These are phyloP conservation scores for Sphaerobolus stellatus DNA, from an alignment of 1,284 basidiomycete species.

Conservation along the genomic window DNA sequence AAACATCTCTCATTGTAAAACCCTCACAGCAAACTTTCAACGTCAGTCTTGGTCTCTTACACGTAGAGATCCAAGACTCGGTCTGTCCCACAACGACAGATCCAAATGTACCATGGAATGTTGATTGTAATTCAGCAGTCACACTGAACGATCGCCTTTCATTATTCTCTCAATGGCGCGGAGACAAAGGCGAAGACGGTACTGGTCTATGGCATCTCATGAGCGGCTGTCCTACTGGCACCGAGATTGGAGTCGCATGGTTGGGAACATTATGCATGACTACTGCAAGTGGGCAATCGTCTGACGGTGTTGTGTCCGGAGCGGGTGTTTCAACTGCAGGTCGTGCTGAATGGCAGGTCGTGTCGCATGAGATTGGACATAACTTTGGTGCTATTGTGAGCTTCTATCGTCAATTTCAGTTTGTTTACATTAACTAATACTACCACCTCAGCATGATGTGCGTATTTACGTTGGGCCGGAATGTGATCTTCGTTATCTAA, in stretches of 20 bases:
- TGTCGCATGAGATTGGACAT: slow-evolving; percentile 88
- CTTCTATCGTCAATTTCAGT: slow-evolving; percentile 18
- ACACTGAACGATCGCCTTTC: slow-evolving; percentile 73
- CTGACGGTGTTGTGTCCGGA: slow-evolving; percentile 65
- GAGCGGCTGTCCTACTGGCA: slow-evolving; percentile 81
- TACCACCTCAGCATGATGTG: slow-evolving; percentile 54
- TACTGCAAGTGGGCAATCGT: slow-evolving; percentile 44
- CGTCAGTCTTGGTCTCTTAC: slow-evolving; percentile 80
- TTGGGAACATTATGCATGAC: slow-evolving; percentile 69
- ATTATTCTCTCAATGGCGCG: slow-evolving; percentile 83
- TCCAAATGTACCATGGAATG: slow-evolving; percentile 54
- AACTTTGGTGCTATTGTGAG: slow-evolving; percentile 88
- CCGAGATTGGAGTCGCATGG: slow-evolving; percentile 91
- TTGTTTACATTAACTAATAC: slow-evolving; percentile 1
- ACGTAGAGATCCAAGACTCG: slow-evolving; percentile 67
- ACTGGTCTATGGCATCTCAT: slow-evolving; percentile 89
- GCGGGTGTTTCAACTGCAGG: slow-evolving; percentile 82
- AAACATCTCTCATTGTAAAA: slow-evolving; percentile 6
- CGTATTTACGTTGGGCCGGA: slow-evolving; percentile 22
- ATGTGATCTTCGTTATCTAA: slow-evolving; percentile 1
- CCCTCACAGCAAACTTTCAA: slow-evolving; percentile 64
- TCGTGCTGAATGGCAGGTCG: slow-evolving; percentile 75
- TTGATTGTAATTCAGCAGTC: slow-evolving; percentile 46
- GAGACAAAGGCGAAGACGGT: slow-evolving; percentile 65
- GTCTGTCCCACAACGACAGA: slow-evolving; percentile 55